These are phyloP conservation scores for Thermomucor indicae-seudaticae DNA, from an alignment of 371 early-diverging fungal species.

Conservation along the genomic window DNA sequence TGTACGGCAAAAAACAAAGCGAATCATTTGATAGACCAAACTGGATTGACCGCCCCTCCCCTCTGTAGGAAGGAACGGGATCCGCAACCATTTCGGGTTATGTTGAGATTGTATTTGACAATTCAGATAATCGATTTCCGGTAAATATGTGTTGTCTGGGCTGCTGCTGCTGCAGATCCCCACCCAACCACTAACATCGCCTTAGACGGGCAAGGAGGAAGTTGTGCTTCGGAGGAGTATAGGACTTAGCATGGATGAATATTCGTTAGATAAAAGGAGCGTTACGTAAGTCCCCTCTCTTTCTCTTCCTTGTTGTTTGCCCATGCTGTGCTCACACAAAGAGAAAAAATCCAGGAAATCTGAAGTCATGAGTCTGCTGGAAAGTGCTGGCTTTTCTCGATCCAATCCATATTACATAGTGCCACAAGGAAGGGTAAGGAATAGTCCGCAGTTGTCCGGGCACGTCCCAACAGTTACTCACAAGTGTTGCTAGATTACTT, in stretches of 20 bases:
- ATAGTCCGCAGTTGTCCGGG: too few species aligned
- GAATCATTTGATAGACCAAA: too few species aligned
- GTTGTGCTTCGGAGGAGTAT: slow-evolving; percentile 92
- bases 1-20: slow-evolving; percentile 38
- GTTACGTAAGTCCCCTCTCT: slow-evolving; percentile 70
- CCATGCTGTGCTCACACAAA: neutral
- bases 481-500: slow-evolving; percentile 62
- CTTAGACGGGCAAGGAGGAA: slow-evolving; percentile 83
- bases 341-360: slow-evolving; percentile 56
- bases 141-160: slow-evolving; percentile 40
- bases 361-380: slow-evolving; percentile 93
- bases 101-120: slow-evolving; percentile 98
- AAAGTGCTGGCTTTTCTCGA: slow-evolving; percentile 97
- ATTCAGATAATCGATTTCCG: slow-evolving; percentile 92
- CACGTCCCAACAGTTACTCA: neutral
- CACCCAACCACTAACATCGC: too few species aligned
- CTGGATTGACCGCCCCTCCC: too few species aligned
- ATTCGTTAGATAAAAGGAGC: slow-evolving; percentile 90
- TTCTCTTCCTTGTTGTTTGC: too few species aligned
- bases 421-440: slow-evolving; percentile 98
- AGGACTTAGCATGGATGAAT: slow-evolving; percentile 97
- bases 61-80: slow-evolving; percentile 90
- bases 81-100: slow-evolving; percentile 92
- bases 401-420: slow-evolving; percentile 99
- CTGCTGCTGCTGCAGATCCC: neutral